These are phyloP conservation scores for Phytophthora hybrid DNA, from an alignment of 352 stramenopile genomes.

Conservation along the genomic window DNA sequence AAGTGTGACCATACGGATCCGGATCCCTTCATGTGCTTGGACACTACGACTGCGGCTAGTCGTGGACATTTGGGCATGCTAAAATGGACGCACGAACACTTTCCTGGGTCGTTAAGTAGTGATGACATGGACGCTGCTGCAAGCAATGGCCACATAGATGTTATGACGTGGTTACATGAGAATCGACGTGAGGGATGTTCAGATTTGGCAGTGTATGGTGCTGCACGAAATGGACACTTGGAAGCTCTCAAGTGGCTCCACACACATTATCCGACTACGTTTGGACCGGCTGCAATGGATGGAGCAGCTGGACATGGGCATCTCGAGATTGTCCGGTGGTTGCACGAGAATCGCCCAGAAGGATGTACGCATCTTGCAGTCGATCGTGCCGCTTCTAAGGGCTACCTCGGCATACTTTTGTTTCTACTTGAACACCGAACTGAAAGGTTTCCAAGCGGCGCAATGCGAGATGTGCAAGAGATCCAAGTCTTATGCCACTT, in stretches of 20 bases:
- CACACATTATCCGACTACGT: background rate
- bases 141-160: background rate
- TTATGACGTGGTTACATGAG: slow-evolving; percentile 4
- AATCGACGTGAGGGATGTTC: background rate
- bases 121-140: background rate
- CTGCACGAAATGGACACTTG: background rate
- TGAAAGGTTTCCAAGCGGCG: background rate
- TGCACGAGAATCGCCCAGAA: background rate
- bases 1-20: background rate
- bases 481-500: background rate
- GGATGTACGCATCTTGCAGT: background rate
- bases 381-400: background rate
- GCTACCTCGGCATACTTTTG: background rate
- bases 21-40: background rate
- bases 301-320: background rate
- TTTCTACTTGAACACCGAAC: background rate
- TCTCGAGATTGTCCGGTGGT: background rate
- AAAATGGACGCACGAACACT: background rate
- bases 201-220: background rate
- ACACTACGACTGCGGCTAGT: background rate
- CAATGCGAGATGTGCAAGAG: background rate
- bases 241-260: background rate
- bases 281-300: background rate
- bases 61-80: background rate
- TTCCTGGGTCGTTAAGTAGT: background rate